Evolutionary conservation across 1,284 basidiomycete genomes (phyloP), one percentile per base, ranked within the genome.

Genomic region (Stygiomarasmius scandens): DNA sequence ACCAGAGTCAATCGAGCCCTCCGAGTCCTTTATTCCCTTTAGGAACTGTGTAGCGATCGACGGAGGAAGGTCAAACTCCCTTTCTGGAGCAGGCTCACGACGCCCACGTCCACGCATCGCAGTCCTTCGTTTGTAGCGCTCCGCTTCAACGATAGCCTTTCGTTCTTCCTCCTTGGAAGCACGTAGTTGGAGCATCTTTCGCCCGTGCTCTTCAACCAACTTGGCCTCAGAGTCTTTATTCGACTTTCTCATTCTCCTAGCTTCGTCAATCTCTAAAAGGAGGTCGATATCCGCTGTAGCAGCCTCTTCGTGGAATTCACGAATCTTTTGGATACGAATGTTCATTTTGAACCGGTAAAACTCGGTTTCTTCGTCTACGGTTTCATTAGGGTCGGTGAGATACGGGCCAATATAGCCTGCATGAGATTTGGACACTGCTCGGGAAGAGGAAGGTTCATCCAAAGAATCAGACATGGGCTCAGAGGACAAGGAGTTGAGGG

Each of bases 241-340:
- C 16, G 65, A 61, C 11, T 66, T 51, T 34, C 54, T 56, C 46
- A 19, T 36, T 23, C 67, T 45, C 23, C 49, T 52, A 12, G 58
- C 66, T 29, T 71, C 67, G 29, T 76, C 69, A n/a, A 85, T 74
- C 8, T 69, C 71, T 47, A 77, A 67, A 2, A 78, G 74, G 22
- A 85, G 74, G 49, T 73, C 67, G 43, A 81, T 74, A 60, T 82
- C 83, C 25, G 76, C 69, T 20, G 72, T 65, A 2, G 79, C 80
- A 3, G 83, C 83, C 44, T 74, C 75, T 8, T 69, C 69, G 61
- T 85, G 83, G 67, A 85, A 85, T 58, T 85, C 78, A 52, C 74
- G 72, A 51, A 85, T 85, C 68, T 83, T 85, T 52, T 73, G 65
- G 38, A 81, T 73, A 25, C 83, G 79, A 14, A 77, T 72, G 25